phyloP scores from a whole-genome alignment of 495 filamentous ascomycete species.

The Lasiosphaeria ovina region DNA sequence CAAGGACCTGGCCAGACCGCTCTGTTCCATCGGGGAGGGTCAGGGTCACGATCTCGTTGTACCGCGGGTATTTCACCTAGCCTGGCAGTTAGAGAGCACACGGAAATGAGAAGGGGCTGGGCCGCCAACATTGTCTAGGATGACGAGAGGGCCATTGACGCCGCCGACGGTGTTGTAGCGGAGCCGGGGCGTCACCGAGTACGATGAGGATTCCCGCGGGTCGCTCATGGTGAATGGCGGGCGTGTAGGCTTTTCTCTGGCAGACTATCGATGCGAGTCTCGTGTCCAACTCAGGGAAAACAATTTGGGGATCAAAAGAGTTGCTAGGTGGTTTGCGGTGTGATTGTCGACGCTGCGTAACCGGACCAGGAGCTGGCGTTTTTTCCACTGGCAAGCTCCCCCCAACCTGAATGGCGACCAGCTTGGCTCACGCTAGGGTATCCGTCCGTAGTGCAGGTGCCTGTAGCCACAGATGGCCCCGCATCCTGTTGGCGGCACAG shows the following conservation, averaged over 20 bases:
- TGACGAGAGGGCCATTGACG: slow-evolving; percentile 95
- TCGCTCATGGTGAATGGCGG: slow-evolving; percentile 58
- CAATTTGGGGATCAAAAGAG: slow-evolving; percentile 6
- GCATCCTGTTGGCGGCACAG: slow-evolving; percentile 17
- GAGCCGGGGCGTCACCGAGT: slow-evolving; percentile 76
- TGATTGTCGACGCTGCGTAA: slow-evolving; percentile 16
- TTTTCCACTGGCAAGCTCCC: slow-evolving; percentile 29
- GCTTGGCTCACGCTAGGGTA: not conserved
- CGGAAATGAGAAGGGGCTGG: not conserved
- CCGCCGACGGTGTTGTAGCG: slow-evolving; percentile 98
- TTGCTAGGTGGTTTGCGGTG: slow-evolving; percentile 10
- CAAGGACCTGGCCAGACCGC: slow-evolving; percentile 91
- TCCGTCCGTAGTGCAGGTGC: slow-evolving; percentile 9
- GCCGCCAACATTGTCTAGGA: slow-evolving; percentile 83
- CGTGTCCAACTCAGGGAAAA: slow-evolving; percentile 21
- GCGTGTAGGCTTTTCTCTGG: slow-evolving; percentile 2
- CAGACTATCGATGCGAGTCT: slow-evolving; percentile 12
- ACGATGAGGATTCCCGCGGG: slow-evolving; percentile 71
- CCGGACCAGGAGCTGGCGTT: slow-evolving; percentile 20
- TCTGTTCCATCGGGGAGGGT: slow-evolving; percentile 94
- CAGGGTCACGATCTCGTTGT: slow-evolving; percentile 96
- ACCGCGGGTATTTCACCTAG: slow-evolving; percentile 94
- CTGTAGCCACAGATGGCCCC: slow-evolving; percentile 13
- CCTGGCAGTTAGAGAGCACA: slow-evolving; percentile 30
- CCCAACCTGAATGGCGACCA: not conserved